Base-by-base conservation (phyloP, 2,329 filamentous ascomycete genomes). In the Monilinia polystroma region DNA sequence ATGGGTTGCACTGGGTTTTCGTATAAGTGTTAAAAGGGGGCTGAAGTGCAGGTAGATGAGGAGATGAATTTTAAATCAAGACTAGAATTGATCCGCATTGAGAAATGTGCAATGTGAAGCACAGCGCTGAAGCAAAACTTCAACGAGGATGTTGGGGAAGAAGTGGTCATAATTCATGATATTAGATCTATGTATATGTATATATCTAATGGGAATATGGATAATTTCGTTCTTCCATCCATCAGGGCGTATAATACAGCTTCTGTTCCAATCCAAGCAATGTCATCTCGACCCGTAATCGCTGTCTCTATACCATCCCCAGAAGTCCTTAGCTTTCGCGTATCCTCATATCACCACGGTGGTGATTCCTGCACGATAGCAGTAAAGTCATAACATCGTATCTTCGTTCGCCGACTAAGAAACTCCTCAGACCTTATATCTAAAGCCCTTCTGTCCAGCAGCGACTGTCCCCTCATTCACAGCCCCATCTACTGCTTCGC, bases 401-500 rank as follows among this genome's bases (percentile, higher is more conserved):
- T 23, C 53, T n/a, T 41, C 8, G 26, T 4, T 14, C n/a, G 1
- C 8, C 29, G 35, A 35, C n/a, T 16, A 20, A 16, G 7, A 16
- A 32, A 4, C 41, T 0, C 0, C 41, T 64, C 16, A 66, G 11
- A 66, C 35, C 14, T 64, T 63, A n/a, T 63, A 67, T 5, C 65
- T 55, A 52, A 67, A 67, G 1, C 65, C 65, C 41, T 47, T 67
- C 43, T 55, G 54, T 3, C 58, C 65, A 4, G 57, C 65, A 23
- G 47, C 65, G 7, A 41, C 43, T 7, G 58, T 64, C 1, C 65
- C 65, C 23, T 62, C 58, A 52, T 67, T 64, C 20, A 52, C 43
- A 1, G 43, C 81, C 0, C 81, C 81, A 58, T 83, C 79, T 1
- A 84, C 79, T 68, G 55, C 68, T 4, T 82, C 83, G 0, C 88